Percentiles rank a stretch among this genome's conserved stretches.
Evolutionary conservation across 2,329 filamentous ascomycete genomes (phyloP).

Genomic region (Rhynchosporium agropyri): DNA sequence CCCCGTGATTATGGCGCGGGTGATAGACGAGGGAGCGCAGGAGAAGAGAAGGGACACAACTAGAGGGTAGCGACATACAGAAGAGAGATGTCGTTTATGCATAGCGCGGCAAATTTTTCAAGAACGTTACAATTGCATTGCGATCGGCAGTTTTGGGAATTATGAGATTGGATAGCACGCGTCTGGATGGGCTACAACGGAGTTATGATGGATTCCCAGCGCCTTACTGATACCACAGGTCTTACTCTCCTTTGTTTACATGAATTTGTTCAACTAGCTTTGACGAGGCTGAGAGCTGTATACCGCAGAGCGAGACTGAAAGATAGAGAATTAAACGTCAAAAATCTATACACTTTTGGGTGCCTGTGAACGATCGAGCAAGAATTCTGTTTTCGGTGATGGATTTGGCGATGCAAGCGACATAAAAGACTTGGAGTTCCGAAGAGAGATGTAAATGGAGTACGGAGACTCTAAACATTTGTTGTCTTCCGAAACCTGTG

Average conservation of each 20-base stretch:
- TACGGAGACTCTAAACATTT: background rate
- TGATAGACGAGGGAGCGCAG: slow-evolving; percentile 2
- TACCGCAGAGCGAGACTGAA: background rate
- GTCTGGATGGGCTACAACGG: slow-evolving; percentile 20
- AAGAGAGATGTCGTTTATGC: slow-evolving; percentile 8
- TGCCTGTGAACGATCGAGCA: background rate
- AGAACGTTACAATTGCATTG: slow-evolving; percentile 10
- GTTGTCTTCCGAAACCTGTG: background rate
- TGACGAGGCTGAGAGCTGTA: background rate
- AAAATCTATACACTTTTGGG: background rate
- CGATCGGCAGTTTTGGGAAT: slow-evolving; percentile 1
- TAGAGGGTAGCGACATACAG: background rate
- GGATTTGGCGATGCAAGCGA: no score
- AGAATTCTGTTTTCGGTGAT: background rate
- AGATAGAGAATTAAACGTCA: slow-evolving; percentile 11
- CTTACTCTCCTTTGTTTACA: slow-evolving; percentile 4
- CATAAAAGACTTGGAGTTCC: background rate
- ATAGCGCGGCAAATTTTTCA: slow-evolving; percentile 19
- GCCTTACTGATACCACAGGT: slow-evolving; percentile 20
- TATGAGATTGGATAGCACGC: slow-evolving; percentile 12
- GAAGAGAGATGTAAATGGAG: background rate
- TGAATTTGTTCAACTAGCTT: background rate
- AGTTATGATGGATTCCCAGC: slow-evolving; percentile 12
- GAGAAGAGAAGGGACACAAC: background rate
- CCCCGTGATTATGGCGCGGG: background rate